Base-by-base conservation (phyloP, 306 rosid genomes). In the Sindora glabra region DNA sequence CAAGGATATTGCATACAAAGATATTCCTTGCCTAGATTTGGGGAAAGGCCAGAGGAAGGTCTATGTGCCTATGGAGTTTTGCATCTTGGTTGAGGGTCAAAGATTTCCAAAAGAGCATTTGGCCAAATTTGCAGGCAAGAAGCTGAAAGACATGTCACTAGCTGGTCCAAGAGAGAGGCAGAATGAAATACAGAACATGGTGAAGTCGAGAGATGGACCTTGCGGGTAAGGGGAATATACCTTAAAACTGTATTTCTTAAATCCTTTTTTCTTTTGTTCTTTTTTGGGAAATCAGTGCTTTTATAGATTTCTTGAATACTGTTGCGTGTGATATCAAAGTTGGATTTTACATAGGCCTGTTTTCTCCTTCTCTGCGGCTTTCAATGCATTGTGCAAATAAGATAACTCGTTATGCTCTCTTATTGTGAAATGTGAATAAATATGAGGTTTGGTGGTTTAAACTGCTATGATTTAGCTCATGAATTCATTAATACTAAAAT, bases 1-100 rank as follows among this genome's bases (percentile, higher is more conserved):
- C 34, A 76, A 45, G 73, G 77, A 73, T 34, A 78, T 89, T 41
- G 66, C 21, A 41, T 53, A 78, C 64, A 48, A 46, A 64, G 72
- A 80, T 55, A 85, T 89, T 68, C 96, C 96, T 10, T 85, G 88
- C 69, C 75, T 89, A 64, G 87, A 89, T 72, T 56, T 85, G 52
- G 92, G 92, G 40, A 88, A 60, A 76, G 71, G 47, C 22, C 68
- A 45, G 11, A 87, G 68, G 62, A 78, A 37, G 54, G 77, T 74
- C 39, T 77, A 63, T 64, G 86, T 86, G 37, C 94, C 94, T 0
- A 76, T 88, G 87, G 96, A 88, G 71, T 85, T 82, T 53, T 88
- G 96, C 68, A 68, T 75, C 70, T 39, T 88, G 45, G 79, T 64
- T 57, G 94, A 71, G 67, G 94, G 94, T 48, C 90, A 88, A 72